These are phyloP conservation scores for Phytopythium oedochilum DNA, from an alignment of 352 stramenopile species.

Conservation along the genomic window DNA sequence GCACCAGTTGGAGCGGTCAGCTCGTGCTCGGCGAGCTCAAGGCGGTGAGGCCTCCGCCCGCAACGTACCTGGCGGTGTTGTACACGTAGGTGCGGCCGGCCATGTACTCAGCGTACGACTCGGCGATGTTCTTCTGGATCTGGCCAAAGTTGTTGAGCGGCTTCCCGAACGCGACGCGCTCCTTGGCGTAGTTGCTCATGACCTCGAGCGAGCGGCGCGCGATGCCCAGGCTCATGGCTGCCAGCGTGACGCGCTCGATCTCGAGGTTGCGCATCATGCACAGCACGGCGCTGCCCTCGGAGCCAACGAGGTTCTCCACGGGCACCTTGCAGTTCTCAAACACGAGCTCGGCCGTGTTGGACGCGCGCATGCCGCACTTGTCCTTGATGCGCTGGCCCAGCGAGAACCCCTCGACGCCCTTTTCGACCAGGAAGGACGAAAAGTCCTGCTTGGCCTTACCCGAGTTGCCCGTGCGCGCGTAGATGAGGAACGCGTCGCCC, in stretches of 20 bases:
- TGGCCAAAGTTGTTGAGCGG: constrained; percentile 89
- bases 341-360: constrained; percentile 97
- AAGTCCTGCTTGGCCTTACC: constrained; percentile 88
- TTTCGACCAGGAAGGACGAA: constrained; percentile 98
- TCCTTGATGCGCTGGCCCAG: constrained; percentile 98
- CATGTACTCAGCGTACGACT: constrained; percentile 99
- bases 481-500: constrained; percentile 98
- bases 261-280: constrained; percentile 98
- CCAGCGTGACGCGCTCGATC: constrained; percentile 97
- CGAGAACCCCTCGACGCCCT: constrained; percentile 94
- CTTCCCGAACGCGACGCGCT: constrained; percentile 94
- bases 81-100: constrained; percentile 97
- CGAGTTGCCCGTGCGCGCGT: constrained; percentile 92
- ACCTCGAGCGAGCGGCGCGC: constrained; percentile 95
- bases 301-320: constrained; percentile 90
- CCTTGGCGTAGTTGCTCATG: constrained; percentile 94
- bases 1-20: constrained; percentile 3
- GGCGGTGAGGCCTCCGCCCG: not conserved
- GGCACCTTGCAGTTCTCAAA: constrained; percentile 97
- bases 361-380: constrained; percentile 98
- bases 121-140: constrained; percentile 97
- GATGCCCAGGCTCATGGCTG: constrained; percentile 96
- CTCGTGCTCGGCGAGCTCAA: not conserved
- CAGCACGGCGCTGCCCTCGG: constrained; percentile 67
- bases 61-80: constrained; percentile 81